Conservation (phyloP, 495 filamentous ascomycete genomes). For the Niebla homalea region DNA sequence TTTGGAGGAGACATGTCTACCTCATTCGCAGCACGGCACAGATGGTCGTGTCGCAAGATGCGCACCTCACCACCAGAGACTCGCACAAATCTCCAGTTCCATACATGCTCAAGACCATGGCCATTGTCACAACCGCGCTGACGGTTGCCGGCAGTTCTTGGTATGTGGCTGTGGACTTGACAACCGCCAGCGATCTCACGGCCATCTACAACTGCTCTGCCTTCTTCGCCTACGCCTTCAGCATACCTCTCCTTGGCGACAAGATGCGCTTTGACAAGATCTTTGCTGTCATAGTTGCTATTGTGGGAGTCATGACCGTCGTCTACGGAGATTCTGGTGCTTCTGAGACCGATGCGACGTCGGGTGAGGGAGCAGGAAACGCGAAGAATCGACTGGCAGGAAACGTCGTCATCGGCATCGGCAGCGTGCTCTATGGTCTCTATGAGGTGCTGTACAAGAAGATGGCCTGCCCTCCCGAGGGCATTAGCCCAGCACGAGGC, state of each 20-base stretch:
- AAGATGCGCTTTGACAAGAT: slow-evolving; percentile 67
- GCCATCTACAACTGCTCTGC: slow-evolving; percentile 99
- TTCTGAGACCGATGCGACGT: slow-evolving; percentile 38
- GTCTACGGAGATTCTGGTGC: slow-evolving; percentile 64
- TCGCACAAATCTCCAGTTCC: slow-evolving; percentile 44
- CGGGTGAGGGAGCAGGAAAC: slow-evolving; percentile 33
- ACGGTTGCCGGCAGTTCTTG: slow-evolving; percentile 87
- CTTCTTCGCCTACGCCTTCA: slow-evolving; percentile 96
- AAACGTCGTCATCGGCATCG: slow-evolving; percentile 86
- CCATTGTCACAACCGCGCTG: slow-evolving; percentile 69
- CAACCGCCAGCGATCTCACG: slow-evolving; percentile 80
- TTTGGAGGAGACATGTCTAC: slow-evolving; percentile 72
- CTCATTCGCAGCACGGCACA: slow-evolving; percentile 65
- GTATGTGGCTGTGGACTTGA: slow-evolving; percentile 91
- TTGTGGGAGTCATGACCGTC: slow-evolving; percentile 77
- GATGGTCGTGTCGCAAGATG: slow-evolving; percentile 65
- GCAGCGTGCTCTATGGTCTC: slow-evolving; percentile 85
- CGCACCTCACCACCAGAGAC: slow-evolving; percentile 37
- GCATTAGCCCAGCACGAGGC: slow-evolving; percentile 60
- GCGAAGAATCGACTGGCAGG: slow-evolving; percentile 53
- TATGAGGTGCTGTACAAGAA: slow-evolving; percentile 97
- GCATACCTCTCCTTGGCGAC: slow-evolving; percentile 77
- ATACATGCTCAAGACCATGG: slow-evolving; percentile 67
- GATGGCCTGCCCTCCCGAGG: slow-evolving; percentile 83
- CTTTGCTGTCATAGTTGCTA: slow-evolving; percentile 70